Conservation (phyloP, 1,284 basidiomycete species). For the Kalmanozyma brasiliensis region DNA sequence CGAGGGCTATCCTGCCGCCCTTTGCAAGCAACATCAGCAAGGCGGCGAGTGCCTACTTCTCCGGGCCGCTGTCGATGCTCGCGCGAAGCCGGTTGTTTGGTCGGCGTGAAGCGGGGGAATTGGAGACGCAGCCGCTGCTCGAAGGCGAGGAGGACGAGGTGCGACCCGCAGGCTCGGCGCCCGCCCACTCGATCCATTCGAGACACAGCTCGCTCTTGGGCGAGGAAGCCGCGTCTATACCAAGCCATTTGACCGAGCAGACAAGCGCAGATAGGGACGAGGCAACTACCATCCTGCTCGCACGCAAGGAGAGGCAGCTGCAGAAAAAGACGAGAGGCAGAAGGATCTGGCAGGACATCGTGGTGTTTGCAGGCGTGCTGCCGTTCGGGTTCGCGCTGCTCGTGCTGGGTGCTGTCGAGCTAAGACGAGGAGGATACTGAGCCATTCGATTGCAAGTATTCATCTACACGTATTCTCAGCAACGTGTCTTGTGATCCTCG, state of each 20-base stretch:
- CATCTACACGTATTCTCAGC: too few species aligned
- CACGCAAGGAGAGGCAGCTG: constrained; percentile 62
- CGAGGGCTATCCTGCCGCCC: constrained; percentile 58
- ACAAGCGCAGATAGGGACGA: constrained; percentile 47
- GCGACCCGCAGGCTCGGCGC: too few species aligned
- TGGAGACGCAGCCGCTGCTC: constrained; percentile 44
- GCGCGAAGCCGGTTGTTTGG: constrained; percentile 45
- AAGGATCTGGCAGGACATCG: constrained; percentile 49
- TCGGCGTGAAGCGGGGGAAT: constrained; percentile 17
- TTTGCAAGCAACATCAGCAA: constrained; percentile 50
- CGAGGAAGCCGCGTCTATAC: constrained; percentile 27
- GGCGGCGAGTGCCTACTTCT: constrained; percentile 46
- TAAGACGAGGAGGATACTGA: constrained; percentile 47
- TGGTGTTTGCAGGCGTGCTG: constrained; percentile 51
- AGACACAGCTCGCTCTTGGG: constrained; percentile 11
- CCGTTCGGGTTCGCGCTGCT: constrained; percentile 54
- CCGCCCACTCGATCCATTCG: constrained; percentile 4
- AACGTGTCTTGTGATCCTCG: too few species aligned
- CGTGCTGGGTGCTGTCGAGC: constrained; percentile 42
- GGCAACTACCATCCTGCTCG: constrained; percentile 60
- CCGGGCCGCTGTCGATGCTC: constrained; percentile 47
- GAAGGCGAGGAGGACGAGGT: constrained; percentile 1
- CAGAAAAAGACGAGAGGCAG: constrained; percentile 53
- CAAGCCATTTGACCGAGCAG: constrained; percentile 49
- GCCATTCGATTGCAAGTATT: too few species aligned